Evolutionary conservation across 257 asterid genomes (phyloP).

Genomic region (Solanum ahanhuiri): DNA sequence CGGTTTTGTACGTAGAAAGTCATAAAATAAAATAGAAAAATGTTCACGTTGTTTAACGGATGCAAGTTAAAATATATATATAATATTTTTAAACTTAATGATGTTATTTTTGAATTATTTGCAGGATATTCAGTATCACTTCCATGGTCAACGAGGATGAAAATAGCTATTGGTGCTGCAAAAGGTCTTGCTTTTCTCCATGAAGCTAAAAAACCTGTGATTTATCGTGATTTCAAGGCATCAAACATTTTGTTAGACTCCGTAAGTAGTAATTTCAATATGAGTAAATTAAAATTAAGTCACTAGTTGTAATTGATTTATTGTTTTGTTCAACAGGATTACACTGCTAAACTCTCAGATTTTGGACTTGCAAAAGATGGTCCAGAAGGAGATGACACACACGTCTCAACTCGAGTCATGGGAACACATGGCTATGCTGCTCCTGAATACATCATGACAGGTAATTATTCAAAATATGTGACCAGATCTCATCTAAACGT

Average conservation of each 20-base stretch:
- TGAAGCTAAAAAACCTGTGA: slow-evolving; percentile 79
- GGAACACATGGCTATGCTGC: slow-evolving; percentile 95
- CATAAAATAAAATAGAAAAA: not conserved
- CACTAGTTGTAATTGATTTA: not conserved
- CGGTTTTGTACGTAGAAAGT: not conserved
- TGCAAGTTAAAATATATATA: not conserved
- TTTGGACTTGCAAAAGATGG: slow-evolving; percentile 91
- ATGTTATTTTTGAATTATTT: not conserved
- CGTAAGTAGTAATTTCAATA: slow-evolving; percentile 15
- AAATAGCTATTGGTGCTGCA: slow-evolving; percentile 87
- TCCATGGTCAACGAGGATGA: slow-evolving; percentile 85
- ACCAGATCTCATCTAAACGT: not conserved
- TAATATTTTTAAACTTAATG: not conserved
- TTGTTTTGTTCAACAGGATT: slow-evolving; percentile 36
- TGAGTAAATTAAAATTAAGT: not conserved
- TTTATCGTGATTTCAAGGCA: slow-evolving; percentile 82
- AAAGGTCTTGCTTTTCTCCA: slow-evolving; percentile 90
- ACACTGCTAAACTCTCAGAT: slow-evolving; percentile 75
- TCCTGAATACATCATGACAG: slow-evolving; percentile 84
- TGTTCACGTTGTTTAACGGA: not conserved
- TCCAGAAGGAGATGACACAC: slow-evolving; percentile 89
- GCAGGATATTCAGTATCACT: slow-evolving; percentile 78
- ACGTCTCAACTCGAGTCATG: slow-evolving; percentile 88
- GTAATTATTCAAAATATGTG: slow-evolving; percentile 6
- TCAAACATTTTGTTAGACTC: slow-evolving; percentile 83